Percentiles rank a stretch among this genome's conserved stretches.
Evolutionary conservation across 2,329 filamentous ascomycete species (phyloP).

Genomic region (Ascochyta viciae-villosae): DNA sequence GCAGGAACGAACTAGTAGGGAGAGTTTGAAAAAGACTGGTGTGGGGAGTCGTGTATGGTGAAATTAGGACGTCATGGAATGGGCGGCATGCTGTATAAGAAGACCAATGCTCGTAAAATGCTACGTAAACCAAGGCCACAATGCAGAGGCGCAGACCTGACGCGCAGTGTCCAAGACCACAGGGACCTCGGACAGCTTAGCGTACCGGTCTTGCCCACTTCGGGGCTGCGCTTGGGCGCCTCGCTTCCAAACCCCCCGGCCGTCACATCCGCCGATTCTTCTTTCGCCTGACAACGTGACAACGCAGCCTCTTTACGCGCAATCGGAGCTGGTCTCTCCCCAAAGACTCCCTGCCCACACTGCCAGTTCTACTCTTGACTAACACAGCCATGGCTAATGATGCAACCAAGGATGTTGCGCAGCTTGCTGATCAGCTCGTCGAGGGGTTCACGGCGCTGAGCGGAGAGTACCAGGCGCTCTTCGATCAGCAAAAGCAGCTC

Average conservation of each 20-base stretch:
- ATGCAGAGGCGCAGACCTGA: slow-evolving; percentile 40
- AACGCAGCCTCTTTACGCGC: slow-evolving; percentile 33
- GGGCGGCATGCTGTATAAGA: slow-evolving; percentile 39
- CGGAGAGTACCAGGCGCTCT: slow-evolving; percentile 56
- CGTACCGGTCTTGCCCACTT: neutral
- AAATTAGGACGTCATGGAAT: slow-evolving; percentile 28
- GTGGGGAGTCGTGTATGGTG: slow-evolving; percentile 2
- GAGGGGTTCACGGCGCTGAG: slow-evolving; percentile 57
- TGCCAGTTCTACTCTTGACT: slow-evolving; percentile 15
- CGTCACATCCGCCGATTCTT: slow-evolving; percentile 22
- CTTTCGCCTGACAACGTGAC: slow-evolving; percentile 9
- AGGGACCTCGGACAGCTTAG: slow-evolving; percentile 21
- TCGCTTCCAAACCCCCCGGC: slow-evolving; percentile 20
- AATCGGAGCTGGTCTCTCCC: slow-evolving; percentile 29
- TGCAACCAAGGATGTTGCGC: slow-evolving; percentile 32
- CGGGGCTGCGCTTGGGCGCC: slow-evolving; percentile 12
- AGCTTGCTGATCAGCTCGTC: slow-evolving; percentile 52
- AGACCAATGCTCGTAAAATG: slow-evolving; percentile 22
- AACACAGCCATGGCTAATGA: slow-evolving; percentile 36
- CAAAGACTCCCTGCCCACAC: slow-evolving; percentile 9
- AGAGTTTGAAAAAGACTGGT: neutral
- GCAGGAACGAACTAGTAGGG: neutral
- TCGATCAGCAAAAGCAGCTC: slow-evolving; percentile 53
- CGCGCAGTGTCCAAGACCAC: slow-evolving; percentile 26
- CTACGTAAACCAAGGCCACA: slow-evolving; percentile 40